Percentiles rank a stretch among this genome's conserved stretches.
phyloP scores from a whole-genome alignment of 2,329 filamentous ascomycete species.

The Colletotrichum agaves region DNA sequence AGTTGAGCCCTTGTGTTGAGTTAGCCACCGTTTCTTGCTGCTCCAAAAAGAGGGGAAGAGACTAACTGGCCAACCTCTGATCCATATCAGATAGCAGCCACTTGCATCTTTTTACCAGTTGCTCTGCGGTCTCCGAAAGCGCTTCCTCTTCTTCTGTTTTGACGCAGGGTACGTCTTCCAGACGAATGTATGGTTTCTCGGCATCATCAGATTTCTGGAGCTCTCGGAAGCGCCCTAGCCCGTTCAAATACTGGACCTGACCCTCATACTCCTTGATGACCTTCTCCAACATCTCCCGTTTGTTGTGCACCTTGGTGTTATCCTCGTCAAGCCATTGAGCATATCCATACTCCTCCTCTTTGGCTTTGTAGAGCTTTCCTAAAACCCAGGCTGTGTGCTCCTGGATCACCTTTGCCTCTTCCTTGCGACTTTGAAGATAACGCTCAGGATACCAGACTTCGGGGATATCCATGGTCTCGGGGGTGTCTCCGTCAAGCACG shows the following conservation, averaged over 20 bases:
- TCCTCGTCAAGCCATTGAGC: constrained; percentile 36
- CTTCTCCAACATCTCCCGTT: constrained; percentile 45
- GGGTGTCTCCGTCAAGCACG: constrained; percentile 55
- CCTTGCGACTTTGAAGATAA: constrained; percentile 58
- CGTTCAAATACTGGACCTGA: constrained; percentile 48
- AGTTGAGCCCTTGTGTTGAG: constrained; percentile 43
- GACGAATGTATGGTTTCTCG: constrained; percentile 50
- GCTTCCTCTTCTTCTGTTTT: constrained; percentile 48
- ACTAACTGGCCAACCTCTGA: constrained; percentile 49
- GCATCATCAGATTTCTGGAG: constrained; percentile 53
- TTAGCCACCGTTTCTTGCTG: constrained; percentile 38
- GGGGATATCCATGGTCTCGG: constrained; percentile 61
- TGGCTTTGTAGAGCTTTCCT: constrained; percentile 38
- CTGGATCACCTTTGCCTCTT: constrained; percentile 59
- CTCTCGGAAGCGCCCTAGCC: constrained; percentile 48
- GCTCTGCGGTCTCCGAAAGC: constrained; percentile 45
- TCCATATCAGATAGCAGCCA: constrained; percentile 49
- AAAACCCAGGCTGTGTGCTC: constrained; percentile 42
- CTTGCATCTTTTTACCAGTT: constrained; percentile 48
- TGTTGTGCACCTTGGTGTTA: constrained; percentile 42
- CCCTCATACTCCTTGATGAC: constrained; percentile 40
- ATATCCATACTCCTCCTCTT: constrained; percentile 39
- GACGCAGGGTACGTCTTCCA: constrained; percentile 51
- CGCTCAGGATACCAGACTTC: constrained; percentile 63
- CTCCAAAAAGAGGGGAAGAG: no score